phyloP scores from a whole-genome alignment of 768 basidiomycete species.

The Pisolithus orientalis region DNA sequence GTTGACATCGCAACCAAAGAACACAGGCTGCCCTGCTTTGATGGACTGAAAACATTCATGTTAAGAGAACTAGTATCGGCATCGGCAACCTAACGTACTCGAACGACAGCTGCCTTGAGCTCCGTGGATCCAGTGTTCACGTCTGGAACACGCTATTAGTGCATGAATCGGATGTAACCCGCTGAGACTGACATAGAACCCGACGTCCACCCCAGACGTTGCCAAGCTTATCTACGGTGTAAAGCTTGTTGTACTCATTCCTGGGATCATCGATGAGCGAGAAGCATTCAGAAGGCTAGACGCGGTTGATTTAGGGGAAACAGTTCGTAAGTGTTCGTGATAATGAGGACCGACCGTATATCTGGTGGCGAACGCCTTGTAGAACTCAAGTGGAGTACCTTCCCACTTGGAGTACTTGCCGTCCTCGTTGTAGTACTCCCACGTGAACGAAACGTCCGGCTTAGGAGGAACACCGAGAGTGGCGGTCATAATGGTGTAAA shows the following conservation, averaged over 20 bases:
- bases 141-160: constrained; percentile 39
- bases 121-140: constrained; percentile 83
- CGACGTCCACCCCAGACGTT: constrained; percentile 86
- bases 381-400: constrained; percentile 79
- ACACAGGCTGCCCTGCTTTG: constrained; percentile 84
- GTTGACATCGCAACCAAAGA: constrained; percentile 97
- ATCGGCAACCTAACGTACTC: constrained; percentile 30
- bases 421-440: constrained; percentile 85
- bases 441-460: constrained; percentile 65
- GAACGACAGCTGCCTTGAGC: constrained; percentile 78
- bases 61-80: neutral
- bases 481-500: constrained; percentile 80
- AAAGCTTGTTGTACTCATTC: constrained; percentile 74
- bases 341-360: constrained; percentile 39
- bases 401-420: constrained; percentile 71
- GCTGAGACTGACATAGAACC: constrained; percentile 60
- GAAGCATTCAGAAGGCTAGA: constrained; percentile 68
- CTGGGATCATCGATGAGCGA: constrained; percentile 95
- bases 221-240: constrained; percentile 89
- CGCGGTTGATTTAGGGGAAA: neutral
- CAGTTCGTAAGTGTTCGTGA: neutral
- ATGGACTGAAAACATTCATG: constrained; percentile 43
- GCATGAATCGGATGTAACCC: neutral
- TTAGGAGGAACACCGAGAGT: constrained; percentile 82
- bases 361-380: constrained; percentile 54